Evolutionary conservation across 2,329 filamentous ascomycete species (phyloP).

Genomic region (Cladosporium phlei): DNA sequence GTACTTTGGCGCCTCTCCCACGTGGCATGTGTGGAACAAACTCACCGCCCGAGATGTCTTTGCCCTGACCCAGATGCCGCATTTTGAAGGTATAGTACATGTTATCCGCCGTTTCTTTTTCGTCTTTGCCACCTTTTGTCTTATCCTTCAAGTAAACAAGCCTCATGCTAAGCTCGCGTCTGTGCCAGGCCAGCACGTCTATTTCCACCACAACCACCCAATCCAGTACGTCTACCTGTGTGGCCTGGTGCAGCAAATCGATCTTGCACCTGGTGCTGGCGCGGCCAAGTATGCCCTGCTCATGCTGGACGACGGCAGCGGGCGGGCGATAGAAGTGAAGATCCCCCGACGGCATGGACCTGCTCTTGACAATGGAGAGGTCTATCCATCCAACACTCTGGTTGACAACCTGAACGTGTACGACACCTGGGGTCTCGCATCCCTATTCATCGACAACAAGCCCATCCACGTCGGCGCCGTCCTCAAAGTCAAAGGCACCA

Average conservation of each 20-base stretch:
- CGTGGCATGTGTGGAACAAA: conserved; percentile 60
- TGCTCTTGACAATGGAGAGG: conserved; percentile 20
- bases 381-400: conserved; percentile 28
- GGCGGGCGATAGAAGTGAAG: conserved; percentile 53
- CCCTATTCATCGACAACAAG: conserved; percentile 37
- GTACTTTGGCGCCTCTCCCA: conserved; percentile 57
- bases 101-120: too few species aligned
- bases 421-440: conserved; percentile 36
- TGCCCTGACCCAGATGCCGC: conserved; percentile 42
- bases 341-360: conserved; percentile 37
- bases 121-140: conserved; percentile 3
- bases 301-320: conserved; percentile 58
- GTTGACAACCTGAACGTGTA: conserved; percentile 38
- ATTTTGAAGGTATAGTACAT: conserved; percentile 52
- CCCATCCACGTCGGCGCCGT: conserved; percentile 45
- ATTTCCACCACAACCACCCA: conserved; percentile 52
- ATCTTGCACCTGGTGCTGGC: conserved; percentile 32
- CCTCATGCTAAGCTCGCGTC: not conserved
- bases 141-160: too few species aligned
- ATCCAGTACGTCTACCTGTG: conserved; percentile 45
- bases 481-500: conserved; percentile 54
- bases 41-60: conserved; percentile 54
- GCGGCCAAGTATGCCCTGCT: conserved; percentile 42
- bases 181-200: conserved; percentile 48
- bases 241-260: conserved; percentile 42